phyloP scores from a whole-genome alignment of 1,139 yeast species.

The Geotrichum fermentans region DNA sequence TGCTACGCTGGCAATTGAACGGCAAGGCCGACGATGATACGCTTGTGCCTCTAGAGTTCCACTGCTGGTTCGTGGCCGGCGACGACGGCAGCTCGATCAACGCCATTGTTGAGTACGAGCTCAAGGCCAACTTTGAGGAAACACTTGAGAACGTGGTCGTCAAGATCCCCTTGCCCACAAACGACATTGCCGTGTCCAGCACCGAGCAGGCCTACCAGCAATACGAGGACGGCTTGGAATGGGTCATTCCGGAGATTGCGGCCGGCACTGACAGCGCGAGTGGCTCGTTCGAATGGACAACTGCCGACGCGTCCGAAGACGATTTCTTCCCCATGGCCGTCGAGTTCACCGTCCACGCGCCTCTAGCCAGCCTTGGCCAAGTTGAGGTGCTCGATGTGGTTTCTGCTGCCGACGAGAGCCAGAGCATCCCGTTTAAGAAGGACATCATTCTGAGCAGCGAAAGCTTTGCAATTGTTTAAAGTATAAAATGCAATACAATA shows the following conservation, averaged over 20 bases:
- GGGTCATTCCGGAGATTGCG: conserved; percentile 42
- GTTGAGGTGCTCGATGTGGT: conserved; percentile 46
- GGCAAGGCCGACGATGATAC: conserved; percentile 42
- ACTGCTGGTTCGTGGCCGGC: conserved; percentile 77
- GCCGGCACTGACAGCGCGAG: conserved; percentile 41
- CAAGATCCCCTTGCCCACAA: conserved; percentile 63
- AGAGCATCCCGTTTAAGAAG: conserved; percentile 68
- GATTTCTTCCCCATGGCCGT: conserved; percentile 84
- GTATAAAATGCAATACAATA: neutral
- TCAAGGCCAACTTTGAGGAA: conserved; percentile 46
- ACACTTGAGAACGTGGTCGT: conserved; percentile 55
- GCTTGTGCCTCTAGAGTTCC: conserved; percentile 66
- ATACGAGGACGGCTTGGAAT: conserved; percentile 39
- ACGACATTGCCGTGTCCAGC: conserved; percentile 38
- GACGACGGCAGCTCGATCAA: conserved; percentile 51
- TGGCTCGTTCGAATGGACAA: conserved; percentile 76
- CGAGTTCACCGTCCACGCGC: conserved; percentile 39
- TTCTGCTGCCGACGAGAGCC: conserved; percentile 37
- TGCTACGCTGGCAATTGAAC: conserved; percentile 68
- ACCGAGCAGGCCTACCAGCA: conserved; percentile 36
- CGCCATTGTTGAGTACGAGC: conserved; percentile 85
- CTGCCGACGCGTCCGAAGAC: conserved; percentile 75
- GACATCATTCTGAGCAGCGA: conserved; percentile 60
- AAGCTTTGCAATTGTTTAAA: conserved; percentile 51
- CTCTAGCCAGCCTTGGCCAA: conserved; percentile 37